phyloP scores from a whole-genome alignment of 2,329 filamentous ascomycete species.

The Sphaceloma murrayae region DNA sequence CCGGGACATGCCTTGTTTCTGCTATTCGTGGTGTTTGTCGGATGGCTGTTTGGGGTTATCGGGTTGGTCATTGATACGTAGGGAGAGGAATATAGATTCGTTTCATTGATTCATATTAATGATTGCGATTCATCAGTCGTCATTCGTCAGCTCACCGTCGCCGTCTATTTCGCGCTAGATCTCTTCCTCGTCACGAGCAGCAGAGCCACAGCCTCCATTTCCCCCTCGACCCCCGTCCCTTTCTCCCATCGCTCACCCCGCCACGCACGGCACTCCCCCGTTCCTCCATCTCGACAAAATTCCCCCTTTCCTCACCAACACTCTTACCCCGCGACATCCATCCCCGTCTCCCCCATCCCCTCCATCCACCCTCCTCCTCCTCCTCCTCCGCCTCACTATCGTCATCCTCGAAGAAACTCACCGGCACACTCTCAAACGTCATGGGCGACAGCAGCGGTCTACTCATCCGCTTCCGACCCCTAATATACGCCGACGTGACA shows the following conservation, averaged over 20 bases:
- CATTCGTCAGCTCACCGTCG: too few species aligned
- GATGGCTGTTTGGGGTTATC: slow-evolving; percentile 4
- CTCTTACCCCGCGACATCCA: neutral
- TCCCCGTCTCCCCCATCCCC: neutral
- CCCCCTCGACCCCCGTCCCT: neutral
- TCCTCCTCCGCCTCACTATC: slow-evolving; percentile 8
- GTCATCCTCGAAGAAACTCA: slow-evolving; percentile 6
- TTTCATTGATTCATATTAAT: neutral
- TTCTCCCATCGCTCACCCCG: neutral
- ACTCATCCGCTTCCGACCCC: neutral
- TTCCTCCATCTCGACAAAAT: neutral
- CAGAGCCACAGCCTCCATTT: neutral
- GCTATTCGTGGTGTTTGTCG: slow-evolving; percentile 3
- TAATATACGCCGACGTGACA: neutral
- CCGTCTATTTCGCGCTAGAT: too few species aligned
- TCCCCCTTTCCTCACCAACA: neutral
- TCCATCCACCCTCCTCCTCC: neutral
- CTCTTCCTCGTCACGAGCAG: too few species aligned
- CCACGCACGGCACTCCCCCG: neutral
- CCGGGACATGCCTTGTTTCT: slow-evolving; percentile 1
- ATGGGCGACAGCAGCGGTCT: neutral
- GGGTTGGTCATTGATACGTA: slow-evolving; percentile 7
- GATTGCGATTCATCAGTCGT: neutral
- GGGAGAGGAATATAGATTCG: neutral
- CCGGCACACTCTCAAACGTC: neutral